These are phyloP conservation scores for Mortierella alpina DNA, from an alignment of 192 early-diverging fungal species.

Conservation along the genomic window DNA sequence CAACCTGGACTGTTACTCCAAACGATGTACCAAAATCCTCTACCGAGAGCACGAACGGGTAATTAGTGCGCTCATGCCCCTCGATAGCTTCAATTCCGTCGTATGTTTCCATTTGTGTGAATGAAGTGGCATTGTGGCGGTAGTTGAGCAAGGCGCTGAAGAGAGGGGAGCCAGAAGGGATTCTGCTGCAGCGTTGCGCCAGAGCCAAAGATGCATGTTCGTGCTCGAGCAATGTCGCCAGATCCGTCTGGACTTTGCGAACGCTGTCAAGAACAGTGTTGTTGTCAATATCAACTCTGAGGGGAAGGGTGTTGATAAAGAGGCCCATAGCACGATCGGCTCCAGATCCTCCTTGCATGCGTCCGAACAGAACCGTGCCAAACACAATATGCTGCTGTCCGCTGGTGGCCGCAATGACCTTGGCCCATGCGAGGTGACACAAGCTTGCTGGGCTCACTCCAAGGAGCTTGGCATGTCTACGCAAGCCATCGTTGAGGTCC, in stretches of 20 bases:
- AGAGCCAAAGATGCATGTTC: constrained; percentile 8
- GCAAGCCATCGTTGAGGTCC: neutral
- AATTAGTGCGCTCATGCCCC: neutral
- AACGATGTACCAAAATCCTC: neutral
- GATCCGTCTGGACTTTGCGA: neutral
- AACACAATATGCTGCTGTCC: constrained; percentile 1
- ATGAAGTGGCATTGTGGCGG: neutral
- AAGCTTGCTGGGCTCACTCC: neutral
- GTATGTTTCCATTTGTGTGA: neutral
- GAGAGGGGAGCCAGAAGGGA: neutral
- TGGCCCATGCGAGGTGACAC: neutral
- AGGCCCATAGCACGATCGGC: neutral
- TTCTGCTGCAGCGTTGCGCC: constrained; percentile 12
- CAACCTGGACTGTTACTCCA: neutral
- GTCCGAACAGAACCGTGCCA: neutral
- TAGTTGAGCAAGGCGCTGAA: constrained; percentile 12
- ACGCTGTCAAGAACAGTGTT: neutral
- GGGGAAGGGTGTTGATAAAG: constrained; percentile 1
- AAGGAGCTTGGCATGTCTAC: neutral
- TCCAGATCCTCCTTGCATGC: neutral
- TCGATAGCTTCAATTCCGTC: neutral
- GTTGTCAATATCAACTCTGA: neutral
- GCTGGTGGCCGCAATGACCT: neutral
- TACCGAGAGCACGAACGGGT: constrained; percentile 11
- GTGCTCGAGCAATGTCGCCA: constrained; percentile 1